Percentiles rank a stretch among this genome's conserved stretches.
Evolutionary conservation across 176 grass and related monocot genomes (phyloP).

Genomic region (Aegilops speltoides): DNA sequence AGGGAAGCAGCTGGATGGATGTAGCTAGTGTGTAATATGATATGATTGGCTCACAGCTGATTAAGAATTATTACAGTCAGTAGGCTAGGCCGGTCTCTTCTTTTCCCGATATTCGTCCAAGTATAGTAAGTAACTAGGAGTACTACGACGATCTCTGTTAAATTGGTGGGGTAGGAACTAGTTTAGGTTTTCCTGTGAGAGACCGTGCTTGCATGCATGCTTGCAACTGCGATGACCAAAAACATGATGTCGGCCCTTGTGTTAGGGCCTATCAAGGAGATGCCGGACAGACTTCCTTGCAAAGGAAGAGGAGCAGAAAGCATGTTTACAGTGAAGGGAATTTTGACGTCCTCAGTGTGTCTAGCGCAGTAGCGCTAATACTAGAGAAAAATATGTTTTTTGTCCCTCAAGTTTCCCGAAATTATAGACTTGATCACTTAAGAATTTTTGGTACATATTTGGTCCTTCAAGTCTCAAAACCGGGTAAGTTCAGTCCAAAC

Average conservation of each 20-base stretch:
- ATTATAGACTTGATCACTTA: no score
- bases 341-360: neutral
- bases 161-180: neutral
- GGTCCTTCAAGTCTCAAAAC: no score
- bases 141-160: neutral
- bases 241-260: slow-evolving; percentile 34
- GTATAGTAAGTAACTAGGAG: neutral
- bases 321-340: slow-evolving; percentile 8
- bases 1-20: neutral
- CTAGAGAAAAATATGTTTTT: no score
- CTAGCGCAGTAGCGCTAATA: neutral
- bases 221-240: neutral
- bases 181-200: neutral
- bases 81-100: neutral
- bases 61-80: neutral
- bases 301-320: slow-evolving; percentile 23
- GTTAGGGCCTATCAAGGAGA: slow-evolving; percentile 25
- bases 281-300: slow-evolving; percentile 29
- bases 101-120: neutral
- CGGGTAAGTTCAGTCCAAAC: no score
- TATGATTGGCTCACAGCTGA: neutral
- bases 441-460: no score
- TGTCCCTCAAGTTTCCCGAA: no score
- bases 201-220: slow-evolving; percentile 11
- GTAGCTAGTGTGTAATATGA: neutral